These are phyloP conservation scores for Linum usitatissimum DNA, from an alignment of 345 rosid genomes.

Conservation along the genomic window DNA sequence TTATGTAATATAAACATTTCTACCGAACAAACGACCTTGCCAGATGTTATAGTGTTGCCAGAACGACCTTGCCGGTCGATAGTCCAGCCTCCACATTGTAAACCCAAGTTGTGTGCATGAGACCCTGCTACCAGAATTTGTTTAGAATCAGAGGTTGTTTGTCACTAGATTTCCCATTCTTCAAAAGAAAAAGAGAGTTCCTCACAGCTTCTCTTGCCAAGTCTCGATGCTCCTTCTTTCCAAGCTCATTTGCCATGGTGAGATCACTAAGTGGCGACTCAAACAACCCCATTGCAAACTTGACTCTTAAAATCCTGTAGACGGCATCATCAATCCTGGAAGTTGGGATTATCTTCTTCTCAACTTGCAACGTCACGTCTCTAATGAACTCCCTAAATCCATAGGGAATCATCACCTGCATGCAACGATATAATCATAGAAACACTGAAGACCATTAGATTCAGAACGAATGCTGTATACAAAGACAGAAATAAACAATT, in stretches of 20 bases:
- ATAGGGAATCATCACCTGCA: slow-evolving; percentile 1
- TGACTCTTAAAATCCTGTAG: neutral
- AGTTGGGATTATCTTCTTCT: neutral
- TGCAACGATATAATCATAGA: no score
- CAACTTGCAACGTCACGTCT: neutral
- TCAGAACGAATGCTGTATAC: no score
- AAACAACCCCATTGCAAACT: neutral
- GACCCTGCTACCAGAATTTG: neutral
- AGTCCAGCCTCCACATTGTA: neutral
- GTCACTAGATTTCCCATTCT: neutral
- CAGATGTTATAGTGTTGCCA: neutral
- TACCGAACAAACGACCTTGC: no score
- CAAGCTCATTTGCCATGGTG: neutral
- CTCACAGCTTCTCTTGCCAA: neutral
- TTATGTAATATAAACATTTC: no score
- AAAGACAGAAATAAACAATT: no score
- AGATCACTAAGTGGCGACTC: neutral
- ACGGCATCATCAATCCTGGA: neutral
- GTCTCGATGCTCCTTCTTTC: neutral
- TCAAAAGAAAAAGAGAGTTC: neutral
- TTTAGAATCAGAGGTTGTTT: neutral
- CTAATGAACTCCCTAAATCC: neutral
- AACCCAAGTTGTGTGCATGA: neutral
- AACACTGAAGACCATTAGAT: no score
- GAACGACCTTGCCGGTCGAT: neutral